These are phyloP conservation scores for Dendrothele bispora DNA, from an alignment of 768 basidiomycete genomes.

Conservation along the genomic window DNA sequence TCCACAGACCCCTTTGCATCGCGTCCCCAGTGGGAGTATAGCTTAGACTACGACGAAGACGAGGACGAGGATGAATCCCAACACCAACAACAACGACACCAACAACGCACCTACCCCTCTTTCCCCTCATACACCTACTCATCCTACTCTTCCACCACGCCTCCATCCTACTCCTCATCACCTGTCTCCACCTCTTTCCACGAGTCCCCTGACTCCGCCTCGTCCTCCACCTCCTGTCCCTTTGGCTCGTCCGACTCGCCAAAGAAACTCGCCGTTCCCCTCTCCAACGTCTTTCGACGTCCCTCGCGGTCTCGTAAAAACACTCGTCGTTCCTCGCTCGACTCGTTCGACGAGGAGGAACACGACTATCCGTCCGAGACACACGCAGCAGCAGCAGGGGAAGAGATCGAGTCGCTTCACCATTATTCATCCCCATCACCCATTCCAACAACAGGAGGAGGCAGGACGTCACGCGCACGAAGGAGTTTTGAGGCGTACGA, in stretches of 20 bases:
- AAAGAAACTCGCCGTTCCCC: constrained; percentile 9
- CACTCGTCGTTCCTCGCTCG: background rate
- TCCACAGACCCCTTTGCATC: constrained; percentile 16
- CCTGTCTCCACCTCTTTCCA: constrained; percentile 1
- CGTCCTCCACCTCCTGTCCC: constrained; percentile 7
- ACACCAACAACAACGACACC: no score
- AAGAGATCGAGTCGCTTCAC: no score
- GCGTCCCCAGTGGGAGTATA: constrained; percentile 26
- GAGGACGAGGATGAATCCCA: constrained; percentile 27
- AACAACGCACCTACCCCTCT: constrained; percentile 4
- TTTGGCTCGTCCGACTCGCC: background rate
- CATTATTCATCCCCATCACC: no score
- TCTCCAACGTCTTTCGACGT: constrained; percentile 4
- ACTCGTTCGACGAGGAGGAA: background rate
- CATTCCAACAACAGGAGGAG: no score
- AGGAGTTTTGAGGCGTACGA: background rate
- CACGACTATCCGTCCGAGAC: constrained; percentile 1
- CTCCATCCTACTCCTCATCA: constrained; percentile 5
- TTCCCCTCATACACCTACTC: constrained; percentile 6
- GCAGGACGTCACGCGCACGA: background rate
- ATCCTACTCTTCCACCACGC: constrained; percentile 1
- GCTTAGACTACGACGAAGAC: constrained; percentile 20
- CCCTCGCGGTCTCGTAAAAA: background rate
- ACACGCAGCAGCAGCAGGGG: constrained; percentile 5
- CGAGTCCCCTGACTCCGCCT: constrained; percentile 4